Evolutionary conservation across 768 basidiomycete species (phyloP), one percentile per base, ranked within the genome.

Genomic region (Leucogyrophana mollusca): DNA sequence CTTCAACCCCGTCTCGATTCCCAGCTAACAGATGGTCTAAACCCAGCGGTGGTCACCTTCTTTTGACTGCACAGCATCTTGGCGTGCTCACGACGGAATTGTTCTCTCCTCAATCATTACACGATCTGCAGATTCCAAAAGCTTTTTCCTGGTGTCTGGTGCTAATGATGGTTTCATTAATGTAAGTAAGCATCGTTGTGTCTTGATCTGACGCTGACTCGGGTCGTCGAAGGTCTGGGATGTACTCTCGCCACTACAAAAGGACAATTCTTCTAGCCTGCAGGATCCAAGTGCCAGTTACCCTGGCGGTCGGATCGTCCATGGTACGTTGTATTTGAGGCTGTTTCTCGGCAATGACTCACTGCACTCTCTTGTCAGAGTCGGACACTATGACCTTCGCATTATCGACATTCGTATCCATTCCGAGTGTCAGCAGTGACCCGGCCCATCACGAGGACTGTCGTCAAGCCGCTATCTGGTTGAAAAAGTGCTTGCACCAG

Each of bases 401-500:
- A 0, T 72, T 95, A 4, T 83, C 86, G 0, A 87, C 89, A 58
- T 91, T 99, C 51, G 75, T 96, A 5, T 82, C 91, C 0, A 88
- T 94, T 34, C 90, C 85, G 1, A 95, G 93, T 36, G 78, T 99
- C 40, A 93, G 90, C 57, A 80, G 77, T 39, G 73, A 74, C 46
- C 74, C 80, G 1, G 59, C 68, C 1, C 80, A 88, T 59, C 76
- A 81, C 45, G 91, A 92, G 62, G 87, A 94, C 60, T 99, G 96
- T 61, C 79, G 93, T 43, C 95, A 98, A 60, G 90, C 92, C 1
- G 94, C 93, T 4, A 85, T 94, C 35, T 94, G 93, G 85, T 68
- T 98, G 46, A 87, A 87, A 59, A 93, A 91, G 55, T 90, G 90
- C 56, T 70, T 99, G 13, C 76, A 76, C 2, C 90, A 95, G 62